These are phyloP conservation scores for Aspergillus puulaauensis DNA, from an alignment of 2,329 filamentous ascomycete genomes.

Conservation along the genomic window DNA sequence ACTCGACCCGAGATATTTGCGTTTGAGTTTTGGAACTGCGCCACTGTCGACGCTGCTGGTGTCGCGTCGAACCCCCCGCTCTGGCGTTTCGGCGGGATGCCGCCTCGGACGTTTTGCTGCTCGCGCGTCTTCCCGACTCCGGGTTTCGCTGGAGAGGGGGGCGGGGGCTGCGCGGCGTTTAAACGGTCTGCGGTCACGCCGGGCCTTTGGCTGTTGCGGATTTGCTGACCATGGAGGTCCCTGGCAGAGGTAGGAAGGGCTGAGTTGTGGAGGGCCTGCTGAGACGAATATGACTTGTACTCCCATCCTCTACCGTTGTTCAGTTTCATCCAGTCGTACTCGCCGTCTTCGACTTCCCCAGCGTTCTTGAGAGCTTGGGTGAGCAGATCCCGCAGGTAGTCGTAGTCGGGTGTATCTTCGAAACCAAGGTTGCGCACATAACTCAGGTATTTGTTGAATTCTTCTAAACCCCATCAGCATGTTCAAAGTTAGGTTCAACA, in stretches of 20 bases:
- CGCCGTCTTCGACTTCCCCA: slow-evolving; percentile 92
- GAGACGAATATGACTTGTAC: slow-evolving; percentile 67
- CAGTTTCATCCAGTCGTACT: slow-evolving; percentile 99
- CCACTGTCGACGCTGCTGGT: slow-evolving; percentile 86
- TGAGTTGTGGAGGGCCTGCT: slow-evolving; percentile 77
- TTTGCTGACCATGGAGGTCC: slow-evolving; percentile 71
- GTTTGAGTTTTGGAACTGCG: slow-evolving; percentile 94
- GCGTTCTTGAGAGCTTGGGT: slow-evolving; percentile 93
- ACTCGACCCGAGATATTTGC: slow-evolving; percentile 73
- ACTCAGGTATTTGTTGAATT: slow-evolving; percentile 96
- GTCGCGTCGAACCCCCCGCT: slow-evolving; percentile 70
- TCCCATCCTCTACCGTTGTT: slow-evolving; percentile 93
- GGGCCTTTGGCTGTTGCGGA: slow-evolving; percentile 59
- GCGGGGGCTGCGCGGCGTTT: slow-evolving; percentile 90
- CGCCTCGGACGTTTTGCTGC: slow-evolving; percentile 75
- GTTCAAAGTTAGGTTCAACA: neutral
- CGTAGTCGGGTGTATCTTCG: slow-evolving; percentile 97
- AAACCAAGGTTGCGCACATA: slow-evolving; percentile 98
- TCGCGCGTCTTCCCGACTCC: slow-evolving; percentile 69
- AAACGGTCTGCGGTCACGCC: slow-evolving; percentile 80
- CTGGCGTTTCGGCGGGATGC: slow-evolving; percentile 71
- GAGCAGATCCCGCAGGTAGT: slow-evolving; percentile 94
- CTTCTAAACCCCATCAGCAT: slow-evolving; percentile 56
- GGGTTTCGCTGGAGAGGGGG: slow-evolving; percentile 78
- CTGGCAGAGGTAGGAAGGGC: slow-evolving; percentile 76